Evolutionary conservation across 2,329 filamentous ascomycete genomes (phyloP), one percentile per base, ranked within the genome.

Genomic region (Achaetomium macrosporum): DNA sequence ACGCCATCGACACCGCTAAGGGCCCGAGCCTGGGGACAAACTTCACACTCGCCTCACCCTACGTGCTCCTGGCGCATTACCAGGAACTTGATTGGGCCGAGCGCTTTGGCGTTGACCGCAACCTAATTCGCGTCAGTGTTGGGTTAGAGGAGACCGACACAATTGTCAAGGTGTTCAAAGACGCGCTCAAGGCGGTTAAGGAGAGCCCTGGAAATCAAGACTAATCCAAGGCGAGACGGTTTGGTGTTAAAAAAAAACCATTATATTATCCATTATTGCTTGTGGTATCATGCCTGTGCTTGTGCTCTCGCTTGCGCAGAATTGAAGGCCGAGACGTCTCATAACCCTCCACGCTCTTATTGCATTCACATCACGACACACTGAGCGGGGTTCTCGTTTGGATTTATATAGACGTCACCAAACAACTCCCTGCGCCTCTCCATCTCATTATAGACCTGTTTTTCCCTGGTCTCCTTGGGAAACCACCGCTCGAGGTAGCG

Each of bases 11-110:
- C 57, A 93, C 90, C 1, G 84, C 90, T 37, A 99, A 99, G 69
- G 93, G 93, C 0, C 93, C 93, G 0, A 96, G 90, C 69, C 74
- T 99, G 46, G 93, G 93, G 2, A 97, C 93, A 0, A 99, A 99
- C 69, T 99, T 99, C 67, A 97, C 93, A 0, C 75, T 99, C 36
- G 86, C 86, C 53, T 95, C 86, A 45, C 93, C 93, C 0, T 99
- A 96, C 68, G 90, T 93, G 19, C 74, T 99, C 33, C 71, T 99
- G 31, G 93, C 93, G 5, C 93, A 99, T 69, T 99, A 93, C 64
- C 76, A 80, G 42, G 93, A 99, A 73, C 69, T 97, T 40, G 85
- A 91, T n/a, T 99, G 93, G 93, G 89, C 88, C 41, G 82, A 79
- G 25, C 76, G 84, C 55, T 92, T 86, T 67, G 90, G 91, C 0